A percentile compares a stretch with the other conserved stretches of the same genome.
phyloP scores from a whole-genome alignment of 148 eudicot species.

The Chenopodium quinoa region DNA sequence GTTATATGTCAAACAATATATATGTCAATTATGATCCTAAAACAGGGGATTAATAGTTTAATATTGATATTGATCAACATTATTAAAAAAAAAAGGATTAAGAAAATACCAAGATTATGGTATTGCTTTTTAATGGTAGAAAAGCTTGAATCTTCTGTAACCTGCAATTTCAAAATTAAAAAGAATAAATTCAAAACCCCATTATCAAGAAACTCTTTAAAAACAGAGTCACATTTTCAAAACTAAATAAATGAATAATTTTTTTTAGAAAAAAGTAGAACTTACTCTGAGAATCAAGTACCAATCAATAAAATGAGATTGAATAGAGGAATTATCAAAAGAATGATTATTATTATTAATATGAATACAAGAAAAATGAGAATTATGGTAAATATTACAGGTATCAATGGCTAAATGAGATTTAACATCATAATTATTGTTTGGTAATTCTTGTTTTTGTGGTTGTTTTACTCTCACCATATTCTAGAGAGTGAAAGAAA shows the following conservation, averaged over 20 bases:
- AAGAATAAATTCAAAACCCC: background rate
- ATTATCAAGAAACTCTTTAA: background rate
- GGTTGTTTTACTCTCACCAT: constrained; percentile 39
- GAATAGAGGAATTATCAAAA: background rate
- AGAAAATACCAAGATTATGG: constrained; percentile 55
- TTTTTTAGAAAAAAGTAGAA: background rate
- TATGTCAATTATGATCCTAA: background rate
- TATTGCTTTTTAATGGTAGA: constrained; percentile 61
- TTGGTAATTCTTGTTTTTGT: background rate
- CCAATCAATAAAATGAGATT: constrained; percentile 53
- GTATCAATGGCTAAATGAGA: constrained; percentile 48
- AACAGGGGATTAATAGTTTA: background rate
- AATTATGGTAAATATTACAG: constrained; percentile 35
- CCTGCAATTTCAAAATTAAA: constrained; percentile 29
- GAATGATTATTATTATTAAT: constrained; percentile 14
- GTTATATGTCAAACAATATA: too few relatives aligned
- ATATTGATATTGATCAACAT: too few relatives aligned
- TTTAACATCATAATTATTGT: constrained; percentile 33
- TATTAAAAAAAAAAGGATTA: background rate
- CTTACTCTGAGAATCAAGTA: constrained; percentile 61
- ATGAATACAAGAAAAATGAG: constrained; percentile 25
- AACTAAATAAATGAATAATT: background rate
- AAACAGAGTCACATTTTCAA: background rate
- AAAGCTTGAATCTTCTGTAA: constrained; percentile 55
- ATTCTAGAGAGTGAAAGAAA: background rate